These are phyloP conservation scores for Xylaria sp. DNA, from an alignment of 2,329 filamentous ascomycete genomes.

Conservation along the genomic window DNA sequence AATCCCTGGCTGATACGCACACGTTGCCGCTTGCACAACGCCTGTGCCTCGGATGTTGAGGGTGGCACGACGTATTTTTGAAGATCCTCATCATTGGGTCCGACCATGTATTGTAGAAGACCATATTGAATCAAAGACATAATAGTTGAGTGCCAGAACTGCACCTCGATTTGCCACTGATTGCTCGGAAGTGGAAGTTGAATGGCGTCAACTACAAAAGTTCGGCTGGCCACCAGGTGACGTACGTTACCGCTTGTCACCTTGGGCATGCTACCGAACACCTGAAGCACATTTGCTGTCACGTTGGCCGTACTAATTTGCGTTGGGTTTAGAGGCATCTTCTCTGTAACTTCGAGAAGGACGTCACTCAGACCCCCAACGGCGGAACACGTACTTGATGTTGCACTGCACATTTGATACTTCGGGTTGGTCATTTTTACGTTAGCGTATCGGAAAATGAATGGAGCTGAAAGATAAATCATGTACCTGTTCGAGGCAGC, in stretches of 20 bases:
- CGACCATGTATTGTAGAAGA: not conserved
- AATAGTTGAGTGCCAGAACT: conserved; percentile 3
- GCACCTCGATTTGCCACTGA: conserved; percentile 16
- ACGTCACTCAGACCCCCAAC: conserved; percentile 1
- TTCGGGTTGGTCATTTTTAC: not conserved
- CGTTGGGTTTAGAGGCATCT: not conserved
- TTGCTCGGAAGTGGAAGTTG: conserved; percentile 19
- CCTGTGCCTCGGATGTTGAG: not conserved
- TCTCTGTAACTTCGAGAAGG: not conserved
- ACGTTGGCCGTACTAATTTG: not conserved
- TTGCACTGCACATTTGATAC: conserved; percentile 5
- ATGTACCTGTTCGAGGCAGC: conserved; percentile 20
- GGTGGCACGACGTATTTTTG: conserved; percentile 5
- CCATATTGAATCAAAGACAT: conserved; percentile 9
- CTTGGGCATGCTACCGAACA: too few relatives aligned
- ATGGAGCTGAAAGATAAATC: too few relatives aligned
- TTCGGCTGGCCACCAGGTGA: not conserved
- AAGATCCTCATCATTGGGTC: not conserved
- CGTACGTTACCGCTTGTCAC: too few relatives aligned
- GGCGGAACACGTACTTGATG: not conserved
- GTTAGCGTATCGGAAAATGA: not conserved
- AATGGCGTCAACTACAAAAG: not conserved
- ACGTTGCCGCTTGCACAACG: conserved; percentile 10
- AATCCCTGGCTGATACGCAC: conserved; percentile 8
- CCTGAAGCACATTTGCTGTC: not conserved